Evolutionary conservation across 306 rosid species (phyloP), one percentile per base, ranked within the genome.

Genomic region (Fagus sylvatica): DNA sequence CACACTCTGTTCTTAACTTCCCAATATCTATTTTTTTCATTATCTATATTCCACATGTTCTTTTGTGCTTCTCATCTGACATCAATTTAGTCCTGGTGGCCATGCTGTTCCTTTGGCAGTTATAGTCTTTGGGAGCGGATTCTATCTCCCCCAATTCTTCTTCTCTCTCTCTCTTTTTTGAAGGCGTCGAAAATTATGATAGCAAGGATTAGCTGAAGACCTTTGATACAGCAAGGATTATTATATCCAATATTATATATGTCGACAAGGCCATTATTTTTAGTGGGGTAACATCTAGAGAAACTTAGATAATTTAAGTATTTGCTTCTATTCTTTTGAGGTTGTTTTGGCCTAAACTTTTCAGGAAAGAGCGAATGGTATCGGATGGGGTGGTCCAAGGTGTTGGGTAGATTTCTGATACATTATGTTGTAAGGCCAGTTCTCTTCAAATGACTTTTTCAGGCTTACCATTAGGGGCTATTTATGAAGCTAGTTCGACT

Each of bases 41-140:
- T 46, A 46, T 46, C 51, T 5, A 60, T 53, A 75, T 84, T 12
- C 69, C 36, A 32, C 57, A 76, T 67, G 70, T 71, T 75, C 74
- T 72, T 75, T 59, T 75, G 36, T 19, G 71, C 76, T 48, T 73
- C 34, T 61, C 54, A 57, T 61, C 54, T 46, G 37, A 66, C 36
- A 53, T 33, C 80, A 55, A 10, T 60, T 60, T 30, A 60, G 40
- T 60, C 66, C 66, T 32, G 0, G 67, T 32, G 40, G 11, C 12
- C 60, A 54, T 54, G 32, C 60, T 54, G 7, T 54, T 54, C 17
- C 7, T 17, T 54, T 54, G 60, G 22, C 6, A 54, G 60, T 42
- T 42, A 42, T 42, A 42, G 48, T 11, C 48, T 42, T 42, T 8
- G 7, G 9, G 7, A 42, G 48, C 2, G 48, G 9, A 42, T 42